These are phyloP conservation scores for Corymbia maculata DNA, from an alignment of 345 rosid genomes.

Conservation along the genomic window DNA sequence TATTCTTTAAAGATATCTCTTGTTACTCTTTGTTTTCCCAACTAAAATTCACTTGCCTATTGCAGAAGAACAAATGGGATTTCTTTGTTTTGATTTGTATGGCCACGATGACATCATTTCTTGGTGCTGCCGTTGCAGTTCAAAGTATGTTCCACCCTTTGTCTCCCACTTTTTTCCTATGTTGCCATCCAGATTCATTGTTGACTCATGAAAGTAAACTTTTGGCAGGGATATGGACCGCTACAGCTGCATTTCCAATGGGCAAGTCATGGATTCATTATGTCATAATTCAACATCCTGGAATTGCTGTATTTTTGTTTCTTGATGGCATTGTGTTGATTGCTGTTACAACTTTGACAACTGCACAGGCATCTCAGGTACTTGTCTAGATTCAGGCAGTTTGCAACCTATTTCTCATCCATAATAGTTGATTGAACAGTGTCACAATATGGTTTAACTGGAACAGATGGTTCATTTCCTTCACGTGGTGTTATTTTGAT, in stretches of 20 bases:
- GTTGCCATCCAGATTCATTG: background rate
- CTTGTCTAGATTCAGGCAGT: background rate
- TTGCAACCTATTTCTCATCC: background rate
- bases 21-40: background rate
- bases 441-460: background rate
- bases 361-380: conserved; percentile 72
- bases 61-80: conserved; percentile 87
- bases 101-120: conserved; percentile 48
- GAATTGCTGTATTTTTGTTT: conserved; percentile 46
- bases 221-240: conserved; percentile 61
- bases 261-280: conserved; percentile 54
- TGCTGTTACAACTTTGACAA: conserved; percentile 52
- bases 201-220: background rate
- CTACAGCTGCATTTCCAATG: conserved; percentile 17
- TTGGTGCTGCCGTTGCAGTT: conserved; percentile 47
- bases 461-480: background rate
- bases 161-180: background rate
- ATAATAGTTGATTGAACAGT: background rate
- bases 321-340: conserved; percentile 44
- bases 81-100: conserved; percentile 67
- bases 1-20: background rate
- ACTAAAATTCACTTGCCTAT: background rate
- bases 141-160: conserved; percentile 43
- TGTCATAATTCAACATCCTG: conserved; percentile 55
- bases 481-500: background rate